Conservation (phyloP, 441 rosid species). For the Cnidoscolus chayamansa region DNA sequence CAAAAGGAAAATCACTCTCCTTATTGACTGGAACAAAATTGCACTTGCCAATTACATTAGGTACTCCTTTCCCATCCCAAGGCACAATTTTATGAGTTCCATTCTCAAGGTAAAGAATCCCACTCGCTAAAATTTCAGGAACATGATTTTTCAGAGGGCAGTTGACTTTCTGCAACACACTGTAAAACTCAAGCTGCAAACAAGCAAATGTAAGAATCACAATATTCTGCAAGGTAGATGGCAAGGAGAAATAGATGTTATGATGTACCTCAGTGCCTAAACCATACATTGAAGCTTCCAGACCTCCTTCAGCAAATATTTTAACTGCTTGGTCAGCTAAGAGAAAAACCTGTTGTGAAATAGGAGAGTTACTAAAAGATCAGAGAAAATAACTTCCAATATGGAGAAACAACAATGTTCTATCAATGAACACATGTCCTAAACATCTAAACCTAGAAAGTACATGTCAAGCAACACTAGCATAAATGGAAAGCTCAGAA, state of each 20-base stretch:
- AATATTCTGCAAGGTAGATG: conserved; percentile 6
- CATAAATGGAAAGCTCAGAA: not conserved
- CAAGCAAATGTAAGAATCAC: conserved; percentile 4
- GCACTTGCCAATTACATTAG: conserved; percentile 50
- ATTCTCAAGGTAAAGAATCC: conserved; percentile 66
- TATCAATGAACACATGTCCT: not conserved
- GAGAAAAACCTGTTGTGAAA: conserved; percentile 69
- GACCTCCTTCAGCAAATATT: conserved; percentile 81
- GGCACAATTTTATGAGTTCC: conserved; percentile 59
- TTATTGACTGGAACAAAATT: conserved; percentile 40
- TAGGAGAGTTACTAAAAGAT: conserved; percentile 22
- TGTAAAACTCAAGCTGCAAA: conserved; percentile 84
- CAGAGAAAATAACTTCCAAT: conserved; percentile 6
- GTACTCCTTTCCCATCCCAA: conserved; percentile 91
- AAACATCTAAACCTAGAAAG: not conserved
- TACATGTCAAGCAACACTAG: not conserved
- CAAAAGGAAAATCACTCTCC: conserved; percentile 59
- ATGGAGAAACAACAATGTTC: not conserved
- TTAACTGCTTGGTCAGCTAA: conserved; percentile 68
- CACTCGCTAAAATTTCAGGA: conserved; percentile 82
- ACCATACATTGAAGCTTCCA: conserved; percentile 72
- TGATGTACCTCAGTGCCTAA: conserved; percentile 82
- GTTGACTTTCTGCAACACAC: conserved; percentile 41
- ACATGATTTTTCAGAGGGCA: conserved; percentile 61
- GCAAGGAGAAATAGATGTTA: conserved; percentile 1